Evolutionary conservation across 257 asterid genomes (phyloP).

Genomic region (Gentiana straminea): DNA sequence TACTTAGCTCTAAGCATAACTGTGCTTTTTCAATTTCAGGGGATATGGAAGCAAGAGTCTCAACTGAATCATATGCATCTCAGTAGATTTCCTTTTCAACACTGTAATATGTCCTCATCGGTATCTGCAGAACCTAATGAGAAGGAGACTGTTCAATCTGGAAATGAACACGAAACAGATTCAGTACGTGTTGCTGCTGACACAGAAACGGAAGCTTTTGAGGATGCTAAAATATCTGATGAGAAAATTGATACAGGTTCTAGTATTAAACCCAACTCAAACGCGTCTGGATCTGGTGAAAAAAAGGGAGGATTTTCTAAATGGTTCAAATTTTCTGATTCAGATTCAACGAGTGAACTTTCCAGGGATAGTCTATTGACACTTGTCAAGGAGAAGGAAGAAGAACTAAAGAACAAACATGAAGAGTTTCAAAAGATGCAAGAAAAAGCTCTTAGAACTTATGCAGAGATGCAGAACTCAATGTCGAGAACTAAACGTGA

Average conservation of each 20-base stretch:
- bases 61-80: conserved; percentile 23
- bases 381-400: conserved; percentile 62
- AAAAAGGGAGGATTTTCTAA: conserved; percentile 26
- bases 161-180: conserved; percentile 18
- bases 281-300: conserved; percentile 13
- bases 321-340: conserved; percentile 38
- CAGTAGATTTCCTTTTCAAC: conserved; percentile 25
- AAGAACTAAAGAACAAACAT: conserved; percentile 35
- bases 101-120: conserved; percentile 49
- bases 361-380: conserved; percentile 66
- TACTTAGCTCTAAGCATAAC: background rate
- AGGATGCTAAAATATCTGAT: conserved; percentile 14
- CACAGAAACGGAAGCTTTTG: conserved; percentile 25
- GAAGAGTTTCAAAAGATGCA: conserved; percentile 51
- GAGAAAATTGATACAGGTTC: conserved; percentile 53
- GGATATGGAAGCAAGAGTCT: conserved; percentile 23
- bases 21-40: conserved; percentile 18
- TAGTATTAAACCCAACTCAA: conserved; percentile 13
- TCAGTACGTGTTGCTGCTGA: conserved; percentile 20
- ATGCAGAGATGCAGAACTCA: conserved; percentile 78
- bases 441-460: conserved; percentile 60
- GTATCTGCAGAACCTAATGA: conserved; percentile 40
- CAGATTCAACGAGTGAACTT: conserved; percentile 45
- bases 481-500: conserved; percentile 74
- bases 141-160: conserved; percentile 35